phyloP scores from a whole-genome alignment of 1,284 basidiomycete species.

The Apiotrichum domesticum region DNA sequence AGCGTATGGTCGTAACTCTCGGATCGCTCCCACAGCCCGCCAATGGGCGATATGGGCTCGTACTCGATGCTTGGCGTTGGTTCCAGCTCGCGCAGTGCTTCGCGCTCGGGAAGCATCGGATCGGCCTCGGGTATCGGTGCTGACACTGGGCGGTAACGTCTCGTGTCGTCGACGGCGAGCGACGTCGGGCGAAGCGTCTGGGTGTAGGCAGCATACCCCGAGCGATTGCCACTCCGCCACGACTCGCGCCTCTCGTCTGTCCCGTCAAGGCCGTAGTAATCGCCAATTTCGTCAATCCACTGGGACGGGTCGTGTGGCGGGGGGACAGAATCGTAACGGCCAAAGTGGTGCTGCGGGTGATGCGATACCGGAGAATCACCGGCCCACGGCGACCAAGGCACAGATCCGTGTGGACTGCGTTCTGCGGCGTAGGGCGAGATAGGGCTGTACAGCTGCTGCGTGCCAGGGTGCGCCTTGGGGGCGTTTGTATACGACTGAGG shows the following conservation, averaged over 20 bases:
- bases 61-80: background rate
- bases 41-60: background rate
- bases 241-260: background rate
- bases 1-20: background rate
- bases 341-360: background rate
- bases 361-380: background rate
- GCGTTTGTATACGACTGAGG: background rate
- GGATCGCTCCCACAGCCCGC: background rate
- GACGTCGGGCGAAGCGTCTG: background rate
- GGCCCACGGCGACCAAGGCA: conserved; percentile 1
- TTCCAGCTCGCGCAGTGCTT: background rate
- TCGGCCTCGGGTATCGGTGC: background rate
- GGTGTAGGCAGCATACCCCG: too few species aligned
- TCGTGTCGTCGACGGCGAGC: background rate
- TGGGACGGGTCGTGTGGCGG: background rate
- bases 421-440: background rate
- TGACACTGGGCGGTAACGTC: background rate
- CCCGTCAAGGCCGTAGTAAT: background rate
- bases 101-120: background rate
- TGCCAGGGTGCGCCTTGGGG: background rate
- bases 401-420: background rate
- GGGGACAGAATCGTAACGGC: background rate
- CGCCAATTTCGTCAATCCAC: background rate
- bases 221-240: background rate
- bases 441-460: background rate